Conservation (phyloP, 192 early-diverging fungal genomes). For the Linnemannia zychae region DNA sequence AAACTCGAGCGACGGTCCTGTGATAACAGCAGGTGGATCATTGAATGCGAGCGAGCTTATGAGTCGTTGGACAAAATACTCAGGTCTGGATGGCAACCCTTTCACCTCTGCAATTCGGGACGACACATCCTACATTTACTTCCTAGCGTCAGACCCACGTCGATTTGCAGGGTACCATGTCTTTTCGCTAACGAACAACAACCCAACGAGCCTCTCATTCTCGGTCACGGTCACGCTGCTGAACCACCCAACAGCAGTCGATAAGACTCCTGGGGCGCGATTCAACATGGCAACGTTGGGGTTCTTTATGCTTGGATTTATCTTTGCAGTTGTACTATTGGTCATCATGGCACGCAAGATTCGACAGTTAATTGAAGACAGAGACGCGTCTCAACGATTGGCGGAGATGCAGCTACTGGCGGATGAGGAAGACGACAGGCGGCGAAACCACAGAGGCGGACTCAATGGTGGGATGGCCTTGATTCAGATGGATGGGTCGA, state of each 20-base stretch:
- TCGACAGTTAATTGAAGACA: conserved; percentile 34
- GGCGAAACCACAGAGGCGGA: conserved; percentile 1
- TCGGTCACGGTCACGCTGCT: conserved; percentile 21
- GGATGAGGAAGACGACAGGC: conserved; percentile 40
- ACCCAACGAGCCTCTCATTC: conserved; percentile 21
- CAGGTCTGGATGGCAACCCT: conserved; percentile 27
- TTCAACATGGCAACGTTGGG: conserved; percentile 51
- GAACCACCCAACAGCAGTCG: conserved; percentile 4
- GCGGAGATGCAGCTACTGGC: conserved; percentile 37
- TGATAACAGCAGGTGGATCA: conserved; percentile 12
- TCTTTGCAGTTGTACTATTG: conserved; percentile 29
- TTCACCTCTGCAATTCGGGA: conserved; percentile 12
- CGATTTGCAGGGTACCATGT: conserved; percentile 57
- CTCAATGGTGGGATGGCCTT: conserved; percentile 15
- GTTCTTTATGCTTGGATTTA: conserved; percentile 45
- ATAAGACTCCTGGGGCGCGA: neutral
- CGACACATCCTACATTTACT: conserved; percentile 26
- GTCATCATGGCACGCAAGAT: conserved; percentile 38
- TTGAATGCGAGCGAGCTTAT: conserved; percentile 35
- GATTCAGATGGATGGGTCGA: conserved; percentile 9
- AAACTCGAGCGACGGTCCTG: conserved; percentile 2
- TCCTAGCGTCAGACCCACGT: conserved; percentile 37
- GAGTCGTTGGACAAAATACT: conserved; percentile 37
- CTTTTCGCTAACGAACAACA: conserved; percentile 45
- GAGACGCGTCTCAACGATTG: conserved; percentile 20